Base-by-base conservation (phyloP, 441 rosid genomes). In the Flueggea neowawraea region DNA sequence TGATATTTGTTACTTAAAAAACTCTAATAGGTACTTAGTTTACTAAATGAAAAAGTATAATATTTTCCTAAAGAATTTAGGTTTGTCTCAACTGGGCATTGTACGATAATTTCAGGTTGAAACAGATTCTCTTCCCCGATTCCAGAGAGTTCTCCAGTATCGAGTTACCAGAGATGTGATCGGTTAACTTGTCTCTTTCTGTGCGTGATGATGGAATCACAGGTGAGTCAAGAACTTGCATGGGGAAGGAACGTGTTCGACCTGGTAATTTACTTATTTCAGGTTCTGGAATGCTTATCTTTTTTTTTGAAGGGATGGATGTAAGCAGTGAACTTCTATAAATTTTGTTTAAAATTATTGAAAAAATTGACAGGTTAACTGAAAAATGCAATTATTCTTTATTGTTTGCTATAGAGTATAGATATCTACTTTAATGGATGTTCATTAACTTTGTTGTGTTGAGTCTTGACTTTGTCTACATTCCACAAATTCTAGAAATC, bases 121-220 rank as follows among this genome's bases (percentile, higher is more conserved):
- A 76, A 76, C 73, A 52, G 97, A 85, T 62, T 61, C 78, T 51
- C 89, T 91, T 68, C 80, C 67, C 66, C 77, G 71, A 81, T 91
- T 73, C 72, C 78, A 56, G 95, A 96, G 98, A 61, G 80, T 78
- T 78, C 97, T 95, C 73, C 93, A 86, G 71, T 91, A 84, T 75
- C 82, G 80, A 6, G 70, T 90, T 69, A 79, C 78, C n/a, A 84
- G 78, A 69, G 86, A 84, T 74, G 93, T 89, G 63, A 87, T 95
- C 74, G 97, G 98, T 66, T 89, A 84, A 84, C 89, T 86, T 69
- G 76, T 91, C 67, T 89, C 98, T 82, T 55, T 97, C 99, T 16
- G 84, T 84, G 55, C 95, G 98, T 67, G 91, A 95, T 81, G 99
- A 95, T 73, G 93, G 88, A 61, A 80, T 83, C 55, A 66, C 78